Evolutionary conservation across 2,329 filamentous ascomycete species (phyloP).

Genomic region (Apiospora koreana): DNA sequence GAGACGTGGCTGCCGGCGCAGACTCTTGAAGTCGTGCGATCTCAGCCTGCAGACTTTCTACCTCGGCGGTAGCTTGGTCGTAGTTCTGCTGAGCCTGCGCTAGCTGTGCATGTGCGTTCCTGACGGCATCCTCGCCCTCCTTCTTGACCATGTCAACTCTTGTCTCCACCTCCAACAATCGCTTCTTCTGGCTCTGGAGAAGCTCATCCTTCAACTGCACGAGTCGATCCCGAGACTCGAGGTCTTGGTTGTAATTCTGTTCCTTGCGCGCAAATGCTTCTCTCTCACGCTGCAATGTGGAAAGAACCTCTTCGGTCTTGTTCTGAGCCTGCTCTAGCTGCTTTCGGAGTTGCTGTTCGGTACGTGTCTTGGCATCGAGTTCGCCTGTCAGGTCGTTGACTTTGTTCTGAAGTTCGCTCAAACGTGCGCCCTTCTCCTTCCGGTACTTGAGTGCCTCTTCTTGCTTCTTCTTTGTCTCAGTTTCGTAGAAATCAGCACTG

Average conservation of each 20-base stretch:
- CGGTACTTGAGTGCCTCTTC: slow-evolving; percentile 86
- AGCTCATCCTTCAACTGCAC: slow-evolving; percentile 81
- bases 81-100: slow-evolving; percentile 54
- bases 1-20: slow-evolving; percentile 39
- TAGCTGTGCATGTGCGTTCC: slow-evolving; percentile 57
- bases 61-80: slow-evolving; percentile 48
- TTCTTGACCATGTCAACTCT: slow-evolving; percentile 65
- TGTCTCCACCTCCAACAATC: slow-evolving; percentile 69
- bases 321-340: slow-evolving; percentile 81
- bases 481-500: slow-evolving; percentile 92
- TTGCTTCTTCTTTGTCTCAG: slow-evolving; percentile 86
- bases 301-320: slow-evolving; percentile 82
- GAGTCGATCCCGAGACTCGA: slow-evolving; percentile 78
- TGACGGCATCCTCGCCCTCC: slow-evolving; percentile 62
- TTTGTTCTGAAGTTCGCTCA: slow-evolving; percentile 83
- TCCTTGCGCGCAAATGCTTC: slow-evolving; percentile 81
- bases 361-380: slow-evolving; percentile 75
- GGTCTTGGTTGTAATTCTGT: slow-evolving; percentile 82
- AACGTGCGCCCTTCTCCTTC: slow-evolving; percentile 90
- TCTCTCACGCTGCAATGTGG: slow-evolving; percentile 81
- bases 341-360: slow-evolving; percentile 77
- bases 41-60: slow-evolving; percentile 53
- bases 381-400: slow-evolving; percentile 82
- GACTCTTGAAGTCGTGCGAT: slow-evolving; percentile 55
- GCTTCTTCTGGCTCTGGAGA: slow-evolving; percentile 69